Evolutionary conservation across 129 eudicot species (phyloP), one percentile per base, ranked within the genome.

Genomic region (Cynara cardunculus): DNA sequence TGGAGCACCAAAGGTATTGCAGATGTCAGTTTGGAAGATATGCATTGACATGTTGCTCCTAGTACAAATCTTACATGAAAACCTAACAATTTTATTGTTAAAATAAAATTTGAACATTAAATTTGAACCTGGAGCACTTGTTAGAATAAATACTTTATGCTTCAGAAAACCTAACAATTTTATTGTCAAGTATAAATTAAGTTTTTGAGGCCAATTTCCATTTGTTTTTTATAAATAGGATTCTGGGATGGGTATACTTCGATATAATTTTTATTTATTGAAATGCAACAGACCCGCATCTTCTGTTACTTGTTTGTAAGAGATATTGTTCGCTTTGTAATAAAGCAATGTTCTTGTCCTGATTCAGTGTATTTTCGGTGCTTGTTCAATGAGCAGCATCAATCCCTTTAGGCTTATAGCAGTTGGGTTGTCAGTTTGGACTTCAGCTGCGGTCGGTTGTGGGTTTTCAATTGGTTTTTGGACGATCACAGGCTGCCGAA

Each of bases 321-420:
- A 64, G 28, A 64, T 30, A 69, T 25, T 5, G 5, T 27, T 53
- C 65, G 2, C 8, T 25, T 56, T 26, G 25, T 10, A 16, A 56
- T 13, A 32, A 56, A 18, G 61, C n/a, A 64, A 76, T 35, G 39
- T 76, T 82, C 49, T 69, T 64, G 26, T 68, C 65, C 65, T 79
- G 30, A 81, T 80, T 25, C 71, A 28, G 34, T 35, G 21, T 5
- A 10, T 28, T 35, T 75, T 56, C 64, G 61, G 44, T 59, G 44
- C 76, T 74, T 81, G 8, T 78, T 79, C 79, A 25, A 44, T 85
- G 53, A 32, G 49, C 90, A 94, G 98, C 62, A 86, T 88, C 73
- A 94, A 94, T 86, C 97, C 98, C 11, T 94, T 94, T 86, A 89
- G 98, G 88, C 92, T 94, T 25, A 92, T 94, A 72, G 98, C 97